Conservation (phyloP, 257 asterid genomes). For the Penstemon eatonii region DNA sequence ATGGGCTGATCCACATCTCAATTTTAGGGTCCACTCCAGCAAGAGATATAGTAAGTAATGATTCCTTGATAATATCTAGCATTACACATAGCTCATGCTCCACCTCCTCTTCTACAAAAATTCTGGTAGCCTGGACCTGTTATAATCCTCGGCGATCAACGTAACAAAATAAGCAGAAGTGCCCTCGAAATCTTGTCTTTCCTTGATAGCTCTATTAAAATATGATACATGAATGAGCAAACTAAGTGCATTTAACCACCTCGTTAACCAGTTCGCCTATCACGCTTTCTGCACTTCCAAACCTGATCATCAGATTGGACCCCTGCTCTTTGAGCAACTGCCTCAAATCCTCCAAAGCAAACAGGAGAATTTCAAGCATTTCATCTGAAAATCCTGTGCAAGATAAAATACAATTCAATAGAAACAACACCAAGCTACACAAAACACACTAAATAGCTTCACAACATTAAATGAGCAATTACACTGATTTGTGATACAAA, state of each 20-base stretch:
- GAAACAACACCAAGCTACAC: neutral
- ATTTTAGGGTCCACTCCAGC: conserved; percentile 45
- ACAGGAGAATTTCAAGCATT: conserved; percentile 69
- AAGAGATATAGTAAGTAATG: conserved; percentile 37
- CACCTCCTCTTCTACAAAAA: conserved; percentile 82
- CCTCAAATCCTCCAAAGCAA: conserved; percentile 74
- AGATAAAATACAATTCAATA: conserved; percentile 12
- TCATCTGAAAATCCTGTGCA: conserved; percentile 77
- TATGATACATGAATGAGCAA: conserved; percentile 30
- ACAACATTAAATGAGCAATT: conserved; percentile 7
- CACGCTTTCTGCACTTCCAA: conserved; percentile 70
- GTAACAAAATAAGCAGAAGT: conserved; percentile 38
- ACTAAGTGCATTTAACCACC: conserved; percentile 49
- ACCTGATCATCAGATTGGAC: conserved; percentile 81
- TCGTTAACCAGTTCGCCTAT: conserved; percentile 55
- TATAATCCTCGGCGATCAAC: conserved; percentile 45
- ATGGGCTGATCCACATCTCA: conserved; percentile 64
- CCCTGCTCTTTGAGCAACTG: conserved; percentile 67
- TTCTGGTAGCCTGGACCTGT: conserved; percentile 73
- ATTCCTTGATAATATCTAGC: conserved; percentile 53
- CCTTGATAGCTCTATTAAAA: conserved; percentile 30
- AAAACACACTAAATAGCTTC: conserved; percentile 14
- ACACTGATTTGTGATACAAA: neutral
- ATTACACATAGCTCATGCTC: conserved; percentile 61
- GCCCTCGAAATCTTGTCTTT: conserved; percentile 29